Evolutionary conservation across 2,329 filamentous ascomycete genomes (phyloP), one percentile per base, ranked within the genome.

Genomic region (Amesomyces nigricolor): DNA sequence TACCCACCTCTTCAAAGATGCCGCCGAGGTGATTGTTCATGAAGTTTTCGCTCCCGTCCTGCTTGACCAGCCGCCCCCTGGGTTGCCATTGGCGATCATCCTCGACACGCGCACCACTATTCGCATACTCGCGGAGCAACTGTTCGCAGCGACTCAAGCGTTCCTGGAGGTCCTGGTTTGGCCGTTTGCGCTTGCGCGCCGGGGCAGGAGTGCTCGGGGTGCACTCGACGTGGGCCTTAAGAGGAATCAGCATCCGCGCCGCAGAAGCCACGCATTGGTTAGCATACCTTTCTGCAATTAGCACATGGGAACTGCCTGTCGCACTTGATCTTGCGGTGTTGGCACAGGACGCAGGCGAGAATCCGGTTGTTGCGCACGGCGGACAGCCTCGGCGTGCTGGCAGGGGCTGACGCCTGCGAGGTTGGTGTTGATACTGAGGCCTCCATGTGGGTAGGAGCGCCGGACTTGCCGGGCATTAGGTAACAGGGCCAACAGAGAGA

Each of bases 291-390:
- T 65, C 78, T 69, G 61, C 80, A 83, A 62, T 83, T 83, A 56
- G 79, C 77, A 63, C 80, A 83, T 4, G 80, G 81, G 40, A 77
- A 80, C 42, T 75, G 76, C 58, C 80, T 75, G 63, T 83, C 80
- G 68, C 81, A 84, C 66, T 81, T 82, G 68, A 83, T 83, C 70
- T 84, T 83, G 63, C 81, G 76, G 64, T 80, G 78, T 65, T 83
- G 80, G 64, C 80, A 83, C 38, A 82, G 71, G 17, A 80, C 77
- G 61, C 80, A 81, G 17, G 78, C 78, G 55, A 81, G 69, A 46
- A 80, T 73, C 61, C 78, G 72, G 68, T 65, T 75, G 78, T 53
- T 55, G 16, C 57, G 51, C 16, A 45, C 35, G 40, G 40, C 37
- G 6, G 57, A 32, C 32, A 19, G 29, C 38, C 9, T 44, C 48